Base-by-base conservation (phyloP, 352 stramenopile genomes). In the Globisporangium carolinianum region DNA sequence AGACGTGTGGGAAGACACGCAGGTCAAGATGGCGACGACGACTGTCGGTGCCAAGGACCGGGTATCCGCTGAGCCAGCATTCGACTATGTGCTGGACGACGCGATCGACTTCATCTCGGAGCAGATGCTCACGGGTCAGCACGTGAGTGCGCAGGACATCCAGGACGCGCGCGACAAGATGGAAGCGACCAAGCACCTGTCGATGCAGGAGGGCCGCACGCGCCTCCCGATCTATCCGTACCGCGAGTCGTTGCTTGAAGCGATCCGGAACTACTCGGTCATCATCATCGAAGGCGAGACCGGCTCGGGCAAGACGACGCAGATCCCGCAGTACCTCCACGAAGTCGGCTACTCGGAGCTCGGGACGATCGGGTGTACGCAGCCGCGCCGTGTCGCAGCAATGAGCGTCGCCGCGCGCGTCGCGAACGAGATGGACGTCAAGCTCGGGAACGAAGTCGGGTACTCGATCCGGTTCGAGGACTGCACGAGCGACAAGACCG, bases 401-500 rank as follows among this genome's bases (percentile, higher is more conserved):
- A 99, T 99, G 96, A 98, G 89, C 65, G 97, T 99, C n/a, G 97
- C 97, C 5, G 91, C 97, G 24, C 96, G 98, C 70, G 98, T 99
- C 5, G 91, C 97, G 5, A 79, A 99, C 58, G 98, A 99, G 71
- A 99, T 99, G 95, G 89, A 97, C 69, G 89, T 98, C 12, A 96
- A 97, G 63, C 69, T 99, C 6, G 97, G 97, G 11, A 90, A 98
- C 51, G 94, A 99, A 74, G 97, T 99, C 32, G 97, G 97, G 0
- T 99, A 99, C 72, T 96, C 87, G 36, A 99, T 99, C 65, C 96
- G 98, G 57, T 99, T 99, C 68, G 97, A 99, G 69, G 98, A 99
- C 71, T 98, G 96, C 64, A 99, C 97, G 24, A 98, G 84, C 57
- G 91, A 98, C 57, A 92, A 97, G 53, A 99, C 98, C 1, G 71